Base-by-base conservation (phyloP, 768 basidiomycete species). In the Asterophora lycoperdoides region DNA sequence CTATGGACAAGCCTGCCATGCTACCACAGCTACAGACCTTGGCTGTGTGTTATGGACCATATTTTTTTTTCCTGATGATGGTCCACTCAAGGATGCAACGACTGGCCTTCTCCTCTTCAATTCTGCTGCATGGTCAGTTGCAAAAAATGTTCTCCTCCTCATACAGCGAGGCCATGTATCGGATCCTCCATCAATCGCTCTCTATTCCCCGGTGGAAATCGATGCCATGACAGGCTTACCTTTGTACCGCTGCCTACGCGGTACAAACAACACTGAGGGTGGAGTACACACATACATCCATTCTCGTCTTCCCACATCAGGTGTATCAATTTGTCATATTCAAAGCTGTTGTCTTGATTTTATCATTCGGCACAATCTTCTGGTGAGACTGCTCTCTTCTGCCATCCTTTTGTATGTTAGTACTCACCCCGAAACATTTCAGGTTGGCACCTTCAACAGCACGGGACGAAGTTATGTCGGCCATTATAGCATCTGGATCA, bases 251-350 rank as follows among this genome's bases (percentile, higher is more conserved):
- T 67, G 68, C 46, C 36, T 56, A 1, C 51, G 59, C 3, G 68
- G 67, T 0, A 70, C 71, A 13, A 71, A 70, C 19, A 49, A 43
- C 14, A 64, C 63, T 5, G 64, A 72, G 54, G 68, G 70, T 19
- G 66, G 65, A 7, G 64, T 73, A 2, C 69, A 73, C 45, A 61
- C 59, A 0, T 64, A 64, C 44, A 51, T 68, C 9, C 52, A 46
- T 2, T 44, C 59, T 28, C 49, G 46, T 4, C 38, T 60, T 15
- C 64, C 57, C 15, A 56, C 55, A 7, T 63, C 53, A 26, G 61
- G 56, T 13, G 56, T 51, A 7, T 66, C 65, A 14, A 30, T 61
- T 1, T 41, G 52, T 1, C 58, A 62, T 57, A 44, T 52, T 4
- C 45, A 63, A 46, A 54, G 55, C 5, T 48, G 59, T 26, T 44